Base-by-base conservation (phyloP, 2,329 filamentous ascomycete genomes). In the Verticillium zaregamsianum region DNA sequence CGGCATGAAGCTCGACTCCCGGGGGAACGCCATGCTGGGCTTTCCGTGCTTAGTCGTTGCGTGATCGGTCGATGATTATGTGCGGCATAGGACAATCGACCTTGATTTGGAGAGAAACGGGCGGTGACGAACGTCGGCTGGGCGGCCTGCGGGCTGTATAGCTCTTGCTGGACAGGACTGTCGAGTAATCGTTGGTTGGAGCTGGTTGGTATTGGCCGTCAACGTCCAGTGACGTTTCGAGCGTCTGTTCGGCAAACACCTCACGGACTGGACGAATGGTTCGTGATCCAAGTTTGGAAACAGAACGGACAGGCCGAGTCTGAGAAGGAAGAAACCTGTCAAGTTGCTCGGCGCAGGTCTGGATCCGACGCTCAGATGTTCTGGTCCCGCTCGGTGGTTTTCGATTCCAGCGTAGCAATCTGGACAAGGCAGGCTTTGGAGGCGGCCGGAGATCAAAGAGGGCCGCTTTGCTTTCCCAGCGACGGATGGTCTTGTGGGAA, bases 1-100 rank as follows among this genome's bases (percentile, higher is more conserved):
- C 71, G 92, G 91, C 79, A 95, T 81, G 66, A 93, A 86, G 74
- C 85, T 83, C 73, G 86, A 89, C 73, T 87, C 83, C 71, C 87
- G 82, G 68, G 80, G 80, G 65, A 77, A 73, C 55, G 79, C 76
- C 81, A 85, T 84, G 65, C 65, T 76, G 70, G 68, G 63, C 64
- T 63, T 28, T 62, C 62, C 54, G 40, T 49, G 40, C n/a, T 49
- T 23, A 55, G 14, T 17, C 14, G 31, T 55, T 12, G 54, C 6
- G 11, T 49, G 33, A 35, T 35, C 33, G 40, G n/a, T 49, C 9
- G 40, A 7, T 23, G n/a, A 8, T n/a, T 49, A 7, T 49, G n/a
- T 9, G 11, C 20, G 40, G 20, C 40, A 49, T 49, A 14, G 40
- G 25, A 23, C 7, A 9, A 9, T 49, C 12, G 40, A 49, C n/a